Conservation (phyloP, 371 early-diverging fungal species). For the Mortierella sp. region DNA sequence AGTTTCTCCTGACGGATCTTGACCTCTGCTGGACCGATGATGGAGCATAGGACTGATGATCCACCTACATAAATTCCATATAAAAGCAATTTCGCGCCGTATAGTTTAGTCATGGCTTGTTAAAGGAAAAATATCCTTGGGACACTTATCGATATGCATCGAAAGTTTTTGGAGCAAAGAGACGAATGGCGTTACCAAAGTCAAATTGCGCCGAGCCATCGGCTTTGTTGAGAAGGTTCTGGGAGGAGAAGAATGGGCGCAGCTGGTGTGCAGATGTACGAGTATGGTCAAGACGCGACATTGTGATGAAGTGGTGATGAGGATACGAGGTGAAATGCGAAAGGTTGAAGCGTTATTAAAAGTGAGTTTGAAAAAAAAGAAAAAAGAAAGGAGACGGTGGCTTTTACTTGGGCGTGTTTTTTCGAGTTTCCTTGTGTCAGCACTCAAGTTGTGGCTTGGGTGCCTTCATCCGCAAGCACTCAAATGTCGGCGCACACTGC, state of each 20-base stretch:
- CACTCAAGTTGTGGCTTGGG: no score
- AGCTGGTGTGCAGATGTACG: slow-evolving; percentile 56
- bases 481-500: no score
- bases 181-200: slow-evolving; percentile 62
- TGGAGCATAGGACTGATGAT: slow-evolving; percentile 83
- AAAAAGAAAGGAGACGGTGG: background rate
- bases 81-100: no score
- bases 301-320: slow-evolving; percentile 10
- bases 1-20: slow-evolving; percentile 86
- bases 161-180: no score
- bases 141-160: no score
- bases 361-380: no score
- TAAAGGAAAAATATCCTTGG: background rate
- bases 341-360: background rate
- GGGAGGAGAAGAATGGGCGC: slow-evolving; percentile 69
- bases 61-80: slow-evolving; percentile 57
- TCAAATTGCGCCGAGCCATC: slow-evolving; percentile 90
- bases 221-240: slow-evolving; percentile 74
- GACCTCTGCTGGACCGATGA: slow-evolving; percentile 91
- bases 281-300: slow-evolving; percentile 47
- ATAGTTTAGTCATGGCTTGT: no score
- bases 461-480: no score
- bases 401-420: background rate
- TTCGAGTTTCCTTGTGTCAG: no score
- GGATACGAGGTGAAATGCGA: background rate